Evolutionary conservation across 805 yeast species (phyloP).

Genomic region (Hagleromyces aurorensis): DNA sequence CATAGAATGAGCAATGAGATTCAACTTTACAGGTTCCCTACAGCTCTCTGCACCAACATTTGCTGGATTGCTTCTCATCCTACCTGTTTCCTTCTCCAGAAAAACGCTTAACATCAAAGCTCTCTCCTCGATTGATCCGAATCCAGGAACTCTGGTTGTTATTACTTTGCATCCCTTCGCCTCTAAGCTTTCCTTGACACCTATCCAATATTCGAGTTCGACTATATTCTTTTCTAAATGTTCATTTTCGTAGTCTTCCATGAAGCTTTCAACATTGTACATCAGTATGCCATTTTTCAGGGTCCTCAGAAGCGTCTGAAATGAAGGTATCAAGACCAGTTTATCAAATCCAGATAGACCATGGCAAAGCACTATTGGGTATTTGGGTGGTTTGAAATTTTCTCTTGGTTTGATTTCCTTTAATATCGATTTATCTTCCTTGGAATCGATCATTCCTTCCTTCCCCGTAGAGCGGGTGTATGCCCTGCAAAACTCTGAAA

Average conservation of each 20-base stretch:
- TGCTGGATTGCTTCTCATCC: constrained; percentile 13
- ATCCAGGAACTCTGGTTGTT: constrained; percentile 75
- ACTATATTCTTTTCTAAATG: constrained; percentile 29
- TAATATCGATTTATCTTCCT: background rate
- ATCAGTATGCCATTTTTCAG: constrained; percentile 13
- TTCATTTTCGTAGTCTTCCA: constrained; percentile 17
- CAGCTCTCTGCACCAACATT: constrained; percentile 13
- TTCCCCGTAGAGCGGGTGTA: too few relatives aligned
- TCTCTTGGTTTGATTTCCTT: constrained; percentile 20
- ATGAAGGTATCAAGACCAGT: constrained; percentile 37
- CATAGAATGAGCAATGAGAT: constrained; percentile 85
- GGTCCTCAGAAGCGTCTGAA: constrained; percentile 25
- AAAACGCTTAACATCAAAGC: constrained; percentile 50
- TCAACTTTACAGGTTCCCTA: constrained; percentile 47
- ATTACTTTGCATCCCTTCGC: constrained; percentile 58
- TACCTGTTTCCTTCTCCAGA: constrained; percentile 32
- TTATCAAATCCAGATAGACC: constrained; percentile 80
- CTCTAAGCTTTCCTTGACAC: constrained; percentile 56
- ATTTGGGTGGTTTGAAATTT: constrained; percentile 49
- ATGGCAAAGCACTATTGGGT: constrained; percentile 77
- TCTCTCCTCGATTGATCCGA: constrained; percentile 64
- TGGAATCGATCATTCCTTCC: too few relatives aligned
- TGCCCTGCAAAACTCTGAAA: too few relatives aligned
- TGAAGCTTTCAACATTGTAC: constrained; percentile 17
- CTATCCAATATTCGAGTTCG: constrained; percentile 69